Base-by-base conservation (phyloP, 768 basidiomycete species). In the Pholiota molesta region DNA sequence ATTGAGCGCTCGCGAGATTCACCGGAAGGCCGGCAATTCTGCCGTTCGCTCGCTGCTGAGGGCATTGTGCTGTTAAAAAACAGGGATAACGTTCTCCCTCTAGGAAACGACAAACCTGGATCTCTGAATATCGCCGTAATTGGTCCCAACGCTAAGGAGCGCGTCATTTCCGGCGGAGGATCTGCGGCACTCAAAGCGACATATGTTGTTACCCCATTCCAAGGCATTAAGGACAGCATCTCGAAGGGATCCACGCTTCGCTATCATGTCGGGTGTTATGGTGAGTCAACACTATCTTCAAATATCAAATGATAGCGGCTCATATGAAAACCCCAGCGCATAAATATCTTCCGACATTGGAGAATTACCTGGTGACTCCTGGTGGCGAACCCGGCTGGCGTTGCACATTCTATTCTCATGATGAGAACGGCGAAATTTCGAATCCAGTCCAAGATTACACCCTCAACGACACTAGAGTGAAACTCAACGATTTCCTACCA, bases 141-240 rank as follows among this genome's bases (percentile, higher is more conserved):
- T 59, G 89, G 89, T 0, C 87, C 89, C 2, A 90, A 90, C 71
- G 86, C 85, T 45, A 84, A 84, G 70, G 85, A 83, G 54, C 73
- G 82, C 40, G 79, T 90, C 6, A 85, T 91, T 49, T 92, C 89
- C 19, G 89, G 89, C 13, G 92, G 92, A 26, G 91, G 92, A 37
- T 91, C 91, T 35, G 89, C 90, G 10, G 87, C 88, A 10, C 78
- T 94, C 57, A 89, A 86, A 62, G 77, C 89, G 1, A 84, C 81
- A 16, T 91, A 90, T 76, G 78, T 85, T 29, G 77, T 87, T 17
- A 84, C 84, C 4, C 90, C 91, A 1, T 88, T 78, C 68, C 81
- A 87, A 11, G 90, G 88, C 8, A 77, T 92, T 26, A 68, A 71
- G 14, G 71, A 72, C n/a, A 80, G 77, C 54, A 83, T 83, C 10